Evolutionary conservation across 768 basidiomycete genomes (phyloP), one percentile per base, ranked within the genome.

Genomic region (Phanerochaete sordida): DNA sequence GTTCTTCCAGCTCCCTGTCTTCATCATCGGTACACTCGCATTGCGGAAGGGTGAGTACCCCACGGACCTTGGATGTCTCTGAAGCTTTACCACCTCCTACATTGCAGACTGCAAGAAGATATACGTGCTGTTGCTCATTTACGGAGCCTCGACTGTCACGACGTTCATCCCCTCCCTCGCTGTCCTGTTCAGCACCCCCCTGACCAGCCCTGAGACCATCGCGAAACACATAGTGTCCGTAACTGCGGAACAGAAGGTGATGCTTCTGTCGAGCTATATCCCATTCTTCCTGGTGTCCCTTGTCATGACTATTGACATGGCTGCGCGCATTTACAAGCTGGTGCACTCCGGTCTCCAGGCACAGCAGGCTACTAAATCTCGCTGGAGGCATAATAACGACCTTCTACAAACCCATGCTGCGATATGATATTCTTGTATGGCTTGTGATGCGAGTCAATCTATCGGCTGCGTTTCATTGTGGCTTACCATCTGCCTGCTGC

Each of bases 91-190:
- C n/a, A 31, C 12, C 19, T 3, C 13, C 39, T 13, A 35, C 24
- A 7, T 15, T 24, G 19, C 66, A 87, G 86, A 76, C 59, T 80
- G 77, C 1, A 76, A 71, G 7, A 70, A 72, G 13, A 80, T 87
- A 48, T 90, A 88, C 67, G 74, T 83, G 13, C 76, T 92, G 33
- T 73, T 95, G 15, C 75, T 89, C 9, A 70, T 87, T 28, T 95
- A 94, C 71, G 90, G 79, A 26, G 88, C 90, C 0, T 91, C 89
- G 0, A 88, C 91, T 2, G 78, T 83, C 0, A 94, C 91, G 0
- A 92, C 92, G 0, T 87, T 87, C 13, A 72, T 91, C 35, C 84
- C 93, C 0, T 91, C 88, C 67, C 69, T 95, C 50, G 72, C 77
- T 13, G 76, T 81, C 31, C 69, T 93, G 31, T 69, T 91, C n/a